phyloP scores from a whole-genome alignment of 1,139 yeast species.

The Hanseniaspora gamundiae region DNA sequence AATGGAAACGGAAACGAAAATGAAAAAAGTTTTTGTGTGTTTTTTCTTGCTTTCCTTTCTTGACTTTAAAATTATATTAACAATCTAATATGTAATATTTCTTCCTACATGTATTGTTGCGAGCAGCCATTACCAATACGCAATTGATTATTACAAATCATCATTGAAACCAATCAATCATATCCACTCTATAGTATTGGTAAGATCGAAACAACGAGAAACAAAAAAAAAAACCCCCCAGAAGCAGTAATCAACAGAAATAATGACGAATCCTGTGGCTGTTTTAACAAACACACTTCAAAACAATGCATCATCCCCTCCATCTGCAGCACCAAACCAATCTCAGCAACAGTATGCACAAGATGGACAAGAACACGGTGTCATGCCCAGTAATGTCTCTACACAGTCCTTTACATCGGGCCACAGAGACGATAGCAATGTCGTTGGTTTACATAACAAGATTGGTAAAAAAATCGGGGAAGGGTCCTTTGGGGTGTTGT shows the following conservation, averaged over 20 bases:
- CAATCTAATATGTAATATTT: too few species aligned
- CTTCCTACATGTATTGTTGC: too few species aligned
- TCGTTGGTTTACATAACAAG: conserved; percentile 69
- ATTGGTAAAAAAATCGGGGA: conserved; percentile 78
- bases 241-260: not conserved
- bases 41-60: too few species aligned
- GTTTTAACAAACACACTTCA: not conserved
- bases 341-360: conserved; percentile 3
- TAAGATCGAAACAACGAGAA: too few species aligned
- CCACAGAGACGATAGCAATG: conserved; percentile 27
- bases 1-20: too few species aligned
- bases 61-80: too few species aligned
- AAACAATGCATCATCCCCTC: not conserved
- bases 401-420: conserved; percentile 1
- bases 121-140: too few species aligned
- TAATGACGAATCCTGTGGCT: not conserved
- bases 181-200: too few species aligned
- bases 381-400: conserved; percentile 8
- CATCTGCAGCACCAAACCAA: conserved; percentile 1
- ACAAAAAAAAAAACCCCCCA: too few species aligned
- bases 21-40: too few species aligned
- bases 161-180: too few species aligned
- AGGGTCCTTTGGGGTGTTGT: conserved; percentile 74
- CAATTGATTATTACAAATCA: too few species aligned
- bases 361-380: conserved; percentile 7